phyloP scores from a whole-genome alignment of 164 flowering plant species.

The Dillenia turbinata region DNA sequence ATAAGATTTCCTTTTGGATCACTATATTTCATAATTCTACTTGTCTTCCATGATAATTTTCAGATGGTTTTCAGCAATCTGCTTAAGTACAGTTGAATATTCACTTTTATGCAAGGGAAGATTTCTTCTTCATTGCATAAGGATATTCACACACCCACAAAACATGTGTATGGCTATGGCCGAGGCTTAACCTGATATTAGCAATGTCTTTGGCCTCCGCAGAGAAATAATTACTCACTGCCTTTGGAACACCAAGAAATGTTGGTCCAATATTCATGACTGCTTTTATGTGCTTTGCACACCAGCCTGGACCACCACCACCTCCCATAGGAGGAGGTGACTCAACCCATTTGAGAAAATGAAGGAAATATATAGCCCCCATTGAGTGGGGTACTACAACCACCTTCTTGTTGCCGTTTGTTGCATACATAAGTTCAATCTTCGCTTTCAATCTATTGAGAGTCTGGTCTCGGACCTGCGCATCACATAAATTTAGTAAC shows the following conservation, averaged over 20 bases:
- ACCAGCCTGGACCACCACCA: constrained; percentile 73
- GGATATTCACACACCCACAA: no score
- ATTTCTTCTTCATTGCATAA: no score
- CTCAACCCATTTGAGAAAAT: constrained; percentile 83
- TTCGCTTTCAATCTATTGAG: constrained; percentile 74
- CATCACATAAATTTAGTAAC: neutral
- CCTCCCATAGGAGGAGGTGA: constrained; percentile 65
- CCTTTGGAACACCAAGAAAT: constrained; percentile 77
- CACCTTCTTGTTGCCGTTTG: constrained; percentile 63
- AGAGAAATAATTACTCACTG: constrained; percentile 51
- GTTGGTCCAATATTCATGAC: constrained; percentile 70
- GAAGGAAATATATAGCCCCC: constrained; percentile 73
- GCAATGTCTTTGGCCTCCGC: constrained; percentile 68
- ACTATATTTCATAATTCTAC: no score
- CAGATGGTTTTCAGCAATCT: no score
- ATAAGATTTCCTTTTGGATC: neutral
- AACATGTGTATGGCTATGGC: no score
- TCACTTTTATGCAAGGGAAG: no score
- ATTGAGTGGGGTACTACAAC: constrained; percentile 85
- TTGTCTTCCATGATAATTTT: no score
- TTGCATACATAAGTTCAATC: constrained; percentile 65
- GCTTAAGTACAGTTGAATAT: no score
- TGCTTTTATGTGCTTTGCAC: constrained; percentile 66
- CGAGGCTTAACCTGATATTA: constrained; percentile 40
- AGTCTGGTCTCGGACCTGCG: constrained; percentile 71